Percentiles rank a stretch among this genome's conserved stretches.
Evolutionary conservation across 257 asterid genomes (phyloP).

Genomic region (Thymus quinquecostatus): DNA sequence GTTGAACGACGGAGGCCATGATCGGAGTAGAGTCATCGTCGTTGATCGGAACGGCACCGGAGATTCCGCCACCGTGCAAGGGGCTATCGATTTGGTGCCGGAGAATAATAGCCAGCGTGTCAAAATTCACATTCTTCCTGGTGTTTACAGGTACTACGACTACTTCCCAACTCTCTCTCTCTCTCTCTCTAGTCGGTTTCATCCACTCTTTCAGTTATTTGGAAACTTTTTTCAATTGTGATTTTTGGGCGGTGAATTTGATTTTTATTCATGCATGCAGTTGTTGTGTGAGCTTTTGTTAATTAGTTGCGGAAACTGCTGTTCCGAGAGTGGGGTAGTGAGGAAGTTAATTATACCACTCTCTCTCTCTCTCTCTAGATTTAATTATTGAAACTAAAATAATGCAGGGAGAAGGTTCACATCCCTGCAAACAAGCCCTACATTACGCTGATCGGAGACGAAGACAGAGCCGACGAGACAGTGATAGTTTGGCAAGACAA

Average conservation of each 20-base stretch:
- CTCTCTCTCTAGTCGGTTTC: not conserved
- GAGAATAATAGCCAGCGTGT: constrained; percentile 44
- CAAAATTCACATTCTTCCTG: constrained; percentile 67
- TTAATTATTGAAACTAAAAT: not conserved
- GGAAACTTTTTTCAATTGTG: not conserved
- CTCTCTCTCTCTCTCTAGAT: not conserved
- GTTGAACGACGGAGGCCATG: not conserved
- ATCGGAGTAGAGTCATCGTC: constrained; percentile 38
- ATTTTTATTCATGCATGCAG: constrained; percentile 33
- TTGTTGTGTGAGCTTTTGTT: constrained; percentile 10
- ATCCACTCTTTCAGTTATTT: not conserved
- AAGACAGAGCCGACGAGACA: constrained; percentile 35
- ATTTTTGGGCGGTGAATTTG: not conserved
- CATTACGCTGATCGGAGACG: constrained; percentile 68
- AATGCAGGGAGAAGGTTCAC: constrained; percentile 70
- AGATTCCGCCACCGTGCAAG: constrained; percentile 75
- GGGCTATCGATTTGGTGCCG: constrained; percentile 81
- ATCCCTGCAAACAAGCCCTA: constrained; percentile 69
- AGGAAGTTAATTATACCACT: constrained; percentile 17
- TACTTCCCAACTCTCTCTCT: not conserved
- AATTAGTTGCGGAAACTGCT: constrained; percentile 32
- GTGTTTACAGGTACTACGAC: constrained; percentile 64
- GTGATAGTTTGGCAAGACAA: constrained; percentile 75
- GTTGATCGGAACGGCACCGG: constrained; percentile 67
- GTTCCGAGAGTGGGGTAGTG: constrained; percentile 40